A percentile compares a stretch with the other conserved stretches of the same genome.
Conservation (phyloP, 306 rosid genomes). For the Castanopsis chinensis region DNA sequence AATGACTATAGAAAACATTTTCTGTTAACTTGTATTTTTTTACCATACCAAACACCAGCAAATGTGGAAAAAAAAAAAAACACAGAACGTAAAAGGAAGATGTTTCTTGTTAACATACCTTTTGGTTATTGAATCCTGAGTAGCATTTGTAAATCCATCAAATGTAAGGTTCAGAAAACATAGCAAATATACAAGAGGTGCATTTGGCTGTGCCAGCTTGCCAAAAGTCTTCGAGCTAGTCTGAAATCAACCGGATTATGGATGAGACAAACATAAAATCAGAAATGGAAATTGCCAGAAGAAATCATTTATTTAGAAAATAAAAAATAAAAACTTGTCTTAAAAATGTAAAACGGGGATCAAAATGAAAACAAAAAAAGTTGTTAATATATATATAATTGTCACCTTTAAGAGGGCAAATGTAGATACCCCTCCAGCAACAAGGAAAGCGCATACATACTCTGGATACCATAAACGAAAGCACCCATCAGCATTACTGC, state of each 20-base stretch:
- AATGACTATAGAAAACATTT: too few species aligned
- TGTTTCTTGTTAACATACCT: slow-evolving; percentile 42
- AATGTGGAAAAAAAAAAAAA: background rate
- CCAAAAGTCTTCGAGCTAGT: slow-evolving; percentile 89
- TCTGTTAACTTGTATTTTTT: too few species aligned
- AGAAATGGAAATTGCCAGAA: background rate
- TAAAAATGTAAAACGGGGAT: background rate
- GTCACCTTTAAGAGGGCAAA: slow-evolving; percentile 91
- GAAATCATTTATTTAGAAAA: background rate
- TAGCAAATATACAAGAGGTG: slow-evolving; percentile 93
- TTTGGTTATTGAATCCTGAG: slow-evolving; percentile 87
- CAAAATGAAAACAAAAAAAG: background rate
- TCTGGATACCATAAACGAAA: slow-evolving; percentile 82
- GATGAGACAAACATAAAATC: background rate
- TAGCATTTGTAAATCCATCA: slow-evolving; percentile 99
- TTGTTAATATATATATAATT: background rate
- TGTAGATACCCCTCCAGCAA: slow-evolving; percentile 95
- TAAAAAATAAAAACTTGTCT: background rate
- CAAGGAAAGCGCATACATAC: slow-evolving; percentile 81
- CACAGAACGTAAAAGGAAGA: background rate
- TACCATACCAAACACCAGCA: too few species aligned
- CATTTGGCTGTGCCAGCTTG: slow-evolving; percentile 94
- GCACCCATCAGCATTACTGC: slow-evolving; percentile 99
- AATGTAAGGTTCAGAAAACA: slow-evolving; percentile 94
- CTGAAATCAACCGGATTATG: slow-evolving; percentile 43